Base-by-base conservation (phyloP, 257 asterid species). In the Solanum virginianum region DNA sequence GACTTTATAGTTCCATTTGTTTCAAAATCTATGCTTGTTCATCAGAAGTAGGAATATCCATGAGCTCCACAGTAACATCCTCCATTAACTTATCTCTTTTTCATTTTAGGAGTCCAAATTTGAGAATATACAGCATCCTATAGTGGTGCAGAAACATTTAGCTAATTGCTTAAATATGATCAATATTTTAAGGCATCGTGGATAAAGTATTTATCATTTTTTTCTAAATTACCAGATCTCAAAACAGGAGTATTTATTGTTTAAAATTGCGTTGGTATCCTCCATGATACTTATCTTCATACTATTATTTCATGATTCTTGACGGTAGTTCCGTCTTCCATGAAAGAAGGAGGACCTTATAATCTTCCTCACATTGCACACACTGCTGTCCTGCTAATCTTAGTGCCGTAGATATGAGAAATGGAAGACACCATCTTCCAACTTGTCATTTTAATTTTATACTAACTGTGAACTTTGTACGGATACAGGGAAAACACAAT, bases 401-500 rank as follows among this genome's bases (percentile, higher is more conserved):
- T 32, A 32, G 49, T 14, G 47, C 49, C 13, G 5, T 47, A 29
- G 75, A 36, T 32, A 1, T 66, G 12, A 32, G 32, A 66, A 29
- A 68, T 8, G 45, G 49, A 68, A 68, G 20, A 36, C 22, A 47
- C 49, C 75, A 68, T 32, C 17, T 68, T 32, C 75, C 49, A 32
- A 68, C 47, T 68, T 59, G 20, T 81, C n/a, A 81, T 81, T 80
- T 81, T 43, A 82, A 41, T 60, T 62, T 41, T n/a, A 22, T 82
- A 36, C 59, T 43, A 41, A 83, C 54, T 49, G 51, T 65, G 63
- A 83, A 43, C 36, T 74, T 70, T 83, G 53, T 18, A 71, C 85
- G 87, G 82, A 80, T 87, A 83, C 84, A 97, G 99, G 99, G 93
- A 86, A 97, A 95, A 88, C 90, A 90, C 84, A 92, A 91, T 90